Evolutionary conservation across 371 early-diverging fungal genomes (phyloP).

Genomic region (Syncephalastrum monosporum): DNA sequence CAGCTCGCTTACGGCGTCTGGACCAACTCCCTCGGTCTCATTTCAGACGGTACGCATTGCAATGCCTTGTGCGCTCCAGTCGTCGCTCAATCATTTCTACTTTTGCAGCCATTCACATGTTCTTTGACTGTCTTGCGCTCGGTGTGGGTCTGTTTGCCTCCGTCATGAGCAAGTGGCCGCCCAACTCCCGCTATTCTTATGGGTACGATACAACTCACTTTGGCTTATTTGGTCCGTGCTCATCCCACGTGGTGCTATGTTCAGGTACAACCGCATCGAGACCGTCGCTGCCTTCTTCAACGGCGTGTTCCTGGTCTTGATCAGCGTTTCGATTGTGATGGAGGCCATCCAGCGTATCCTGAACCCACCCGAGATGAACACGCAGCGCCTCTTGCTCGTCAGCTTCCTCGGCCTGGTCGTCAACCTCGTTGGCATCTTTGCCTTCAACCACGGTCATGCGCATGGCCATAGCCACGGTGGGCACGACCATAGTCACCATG

Average conservation of each 20-base stretch:
- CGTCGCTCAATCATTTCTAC: constrained; percentile 1
- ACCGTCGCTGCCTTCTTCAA: constrained; percentile 91
- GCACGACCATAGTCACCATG: constrained; percentile 43
- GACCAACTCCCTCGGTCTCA: constrained; percentile 92
- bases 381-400: constrained; percentile 80
- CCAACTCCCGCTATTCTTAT: constrained; percentile 75
- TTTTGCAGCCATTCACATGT: constrained; percentile 89
- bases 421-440: constrained; percentile 90
- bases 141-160: constrained; percentile 85
- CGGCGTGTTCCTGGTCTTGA: constrained; percentile 85
- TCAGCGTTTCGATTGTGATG: constrained; percentile 84
- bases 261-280: constrained; percentile 86
- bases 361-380: constrained; percentile 86
- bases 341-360: constrained; percentile 88
- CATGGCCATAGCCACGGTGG: constrained; percentile 62
- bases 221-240: constrained; percentile 28
- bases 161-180: constrained; percentile 90
- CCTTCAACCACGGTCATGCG: constrained; percentile 83
- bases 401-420: constrained; percentile 90
- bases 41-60: constrained; percentile 74
- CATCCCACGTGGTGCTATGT: not conserved
- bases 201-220: constrained; percentile 45
- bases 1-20: constrained; percentile 89
- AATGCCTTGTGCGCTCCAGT: not conserved
- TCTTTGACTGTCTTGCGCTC: constrained; percentile 94